These are phyloP conservation scores for Hypseocharis bilobata DNA, from an alignment of 441 rosid genomes.

Conservation along the genomic window DNA sequence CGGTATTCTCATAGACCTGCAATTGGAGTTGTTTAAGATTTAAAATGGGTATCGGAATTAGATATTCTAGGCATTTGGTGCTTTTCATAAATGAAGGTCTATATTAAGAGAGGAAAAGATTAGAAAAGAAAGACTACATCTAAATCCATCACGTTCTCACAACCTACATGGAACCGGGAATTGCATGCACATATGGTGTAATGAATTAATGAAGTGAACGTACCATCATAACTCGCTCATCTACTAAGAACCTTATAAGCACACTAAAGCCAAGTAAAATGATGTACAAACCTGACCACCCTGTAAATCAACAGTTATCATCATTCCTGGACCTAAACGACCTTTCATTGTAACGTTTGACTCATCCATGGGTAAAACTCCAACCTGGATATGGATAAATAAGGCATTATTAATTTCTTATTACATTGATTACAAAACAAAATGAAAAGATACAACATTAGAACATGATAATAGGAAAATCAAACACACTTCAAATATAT, in stretches of 20 bases:
- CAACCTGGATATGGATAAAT: conserved; percentile 52
- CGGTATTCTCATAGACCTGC: conserved; percentile 91
- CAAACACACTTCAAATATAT: not conserved
- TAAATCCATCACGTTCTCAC: no score
- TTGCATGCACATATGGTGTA: no score
- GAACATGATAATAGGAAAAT: not conserved
- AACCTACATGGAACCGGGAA: no score
- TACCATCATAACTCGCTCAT: conserved; percentile 1
- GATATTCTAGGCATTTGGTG: not conserved
- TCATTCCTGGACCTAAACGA: conserved; percentile 98
- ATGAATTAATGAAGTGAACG: not conserved
- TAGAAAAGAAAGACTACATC: not conserved
- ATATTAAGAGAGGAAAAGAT: not conserved
- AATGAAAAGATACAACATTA: not conserved
- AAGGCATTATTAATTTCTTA: conserved; percentile 16
- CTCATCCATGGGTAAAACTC: conserved; percentile 93
- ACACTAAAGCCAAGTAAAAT: conserved; percentile 16
- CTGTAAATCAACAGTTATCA: conserved; percentile 78
- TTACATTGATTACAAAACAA: conserved; percentile 5
- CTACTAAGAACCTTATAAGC: not conserved
- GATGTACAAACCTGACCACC: conserved; percentile 75
- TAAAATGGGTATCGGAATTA: conserved; percentile 13
- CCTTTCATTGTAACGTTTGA: conserved; percentile 87
- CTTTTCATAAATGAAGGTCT: not conserved
- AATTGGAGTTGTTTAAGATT: conserved; percentile 19